Base-by-base conservation (phyloP, 2,329 filamentous ascomycete species). In the Trichoderma afroharzianum region DNA sequence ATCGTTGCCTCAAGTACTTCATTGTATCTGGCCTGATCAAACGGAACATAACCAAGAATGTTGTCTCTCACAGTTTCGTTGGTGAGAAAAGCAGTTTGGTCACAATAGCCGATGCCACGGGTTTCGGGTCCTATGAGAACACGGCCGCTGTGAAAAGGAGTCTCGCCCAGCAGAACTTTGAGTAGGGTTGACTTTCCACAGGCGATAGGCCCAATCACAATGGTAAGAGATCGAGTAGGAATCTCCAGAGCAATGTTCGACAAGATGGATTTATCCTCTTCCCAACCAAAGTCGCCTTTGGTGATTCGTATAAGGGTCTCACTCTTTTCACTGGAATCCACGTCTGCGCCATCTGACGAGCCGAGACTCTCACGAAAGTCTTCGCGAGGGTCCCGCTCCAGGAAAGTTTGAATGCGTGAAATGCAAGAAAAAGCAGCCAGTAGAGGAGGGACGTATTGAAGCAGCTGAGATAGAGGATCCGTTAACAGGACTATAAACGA, bases 131-230 rank as follows among this genome's bases (percentile, higher is more conserved):
- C 55, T 8, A 76, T 59, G 7, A 68, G 63, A 5, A 78, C 72
- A 1, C 70, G 66, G 3, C 77, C 78, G 15, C 63, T 63, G 21
- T 62, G 36, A 30, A 71, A 67, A 1, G 77, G 72, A 6, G 75
- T 74, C 72, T 80, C 80, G 2, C 79, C 79, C 3, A 82, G 75
- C 30, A 84, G 57, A 58, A 78, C 72, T 75, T 81, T 72, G 74
- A 80, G 78, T 0, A 84, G 73, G 0, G 81, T 82, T 0, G 81
- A 81, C 71, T 85, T 81, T 1, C 80, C 79, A 14, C 75, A 78
- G 0, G 76, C 79, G 1, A 83, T 79, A 2, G 82, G 81, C 0
- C 83, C 83, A 2, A 81, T 75, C 1, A 84, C 73, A 1, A 83
- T 74, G 0, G 78, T 82, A 4, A 82, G 72, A 21, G 30, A 28